Evolutionary conservation across 148 eudicot species (phyloP), one percentile per base, ranked within the genome.

Genomic region (Limonium bicolor): DNA sequence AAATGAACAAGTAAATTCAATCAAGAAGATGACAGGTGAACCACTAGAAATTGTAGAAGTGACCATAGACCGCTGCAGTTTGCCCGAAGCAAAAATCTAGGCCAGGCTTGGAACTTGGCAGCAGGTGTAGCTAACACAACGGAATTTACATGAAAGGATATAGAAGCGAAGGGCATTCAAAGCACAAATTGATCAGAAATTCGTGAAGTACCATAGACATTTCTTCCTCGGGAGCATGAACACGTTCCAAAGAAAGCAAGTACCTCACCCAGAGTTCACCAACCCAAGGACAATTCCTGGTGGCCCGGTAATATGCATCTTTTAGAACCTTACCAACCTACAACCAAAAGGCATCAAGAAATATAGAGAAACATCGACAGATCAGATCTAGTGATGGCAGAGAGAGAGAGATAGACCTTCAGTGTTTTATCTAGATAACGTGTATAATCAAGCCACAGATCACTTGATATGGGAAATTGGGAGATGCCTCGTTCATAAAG

Each of bases 251-350:
- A 53, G 54, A 70, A 31, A 84, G 87, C 70, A 90, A 61, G 56
- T 66, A 78, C 44, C 82, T 66, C 60, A 75, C 82, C 97, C 97
- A 90, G 9, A 90, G 60, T 59, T 90, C 93, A 41, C 87, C 95
- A 38, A 84, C 65, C 93, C 95, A 84, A 1, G 97, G 76, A 62
- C 95, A 90, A 65, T 84, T 90, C 54, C 71, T 75, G 27, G 87
- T 71, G 34, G 97, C 95, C 78, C 95, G 68, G 28, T 41, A 40
- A 25, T 70, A 67, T 35, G 58, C 71, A 36, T 70, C 61, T 49
- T 59, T 75, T 36, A 80, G 52, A 48, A 67, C 60, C 56, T 55
- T 69, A 15, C 84, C 72, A 18, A 72, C 73, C 97, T 88, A 71
- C 32, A 57, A 46, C 44, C 34, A 20, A 42, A 18, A 22, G 26